Conservation (phyloP, 2,329 filamentous ascomycete species). For the Aspergillus niger region DNA sequence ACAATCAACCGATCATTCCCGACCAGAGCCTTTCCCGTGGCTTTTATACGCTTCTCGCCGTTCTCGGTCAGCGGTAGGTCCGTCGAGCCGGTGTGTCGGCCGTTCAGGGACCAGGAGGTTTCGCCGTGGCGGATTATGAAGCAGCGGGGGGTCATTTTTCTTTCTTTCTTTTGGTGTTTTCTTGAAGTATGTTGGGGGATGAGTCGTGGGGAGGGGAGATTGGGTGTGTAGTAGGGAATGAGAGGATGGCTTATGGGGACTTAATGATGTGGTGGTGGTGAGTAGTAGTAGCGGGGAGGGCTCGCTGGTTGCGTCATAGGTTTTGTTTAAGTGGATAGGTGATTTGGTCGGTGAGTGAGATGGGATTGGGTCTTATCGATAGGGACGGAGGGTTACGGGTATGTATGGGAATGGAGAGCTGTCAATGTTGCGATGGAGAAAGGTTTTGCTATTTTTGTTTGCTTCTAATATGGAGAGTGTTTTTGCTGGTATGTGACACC, state of each 20-base stretch:
- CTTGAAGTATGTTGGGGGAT: not conserved
- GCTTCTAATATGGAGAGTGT: too few relatives aligned
- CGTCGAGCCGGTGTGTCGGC: conserved; percentile 79
- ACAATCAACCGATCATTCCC: conserved; percentile 83
- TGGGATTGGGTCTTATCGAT: not conserved
- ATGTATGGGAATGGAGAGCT: not conserved
- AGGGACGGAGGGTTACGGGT: not conserved
- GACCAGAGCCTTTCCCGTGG: conserved; percentile 80
- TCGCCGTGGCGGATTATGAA: conserved; percentile 89
- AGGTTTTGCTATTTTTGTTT: too few relatives aligned
- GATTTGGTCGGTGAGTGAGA: not conserved
- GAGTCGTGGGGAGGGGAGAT: not conserved
- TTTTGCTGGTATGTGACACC: too few relatives aligned
- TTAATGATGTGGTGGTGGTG: not conserved
- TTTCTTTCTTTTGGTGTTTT: conserved; percentile 5
- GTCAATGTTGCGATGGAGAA: too few relatives aligned
- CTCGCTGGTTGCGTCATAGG: conserved; percentile 1
- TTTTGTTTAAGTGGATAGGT: not conserved
- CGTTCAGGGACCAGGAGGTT: conserved; percentile 91
- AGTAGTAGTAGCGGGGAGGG: not conserved
- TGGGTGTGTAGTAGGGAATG: not conserved
- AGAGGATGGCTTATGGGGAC: not conserved
- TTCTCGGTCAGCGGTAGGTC: conserved; percentile 82
- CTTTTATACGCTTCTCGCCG: conserved; percentile 73
- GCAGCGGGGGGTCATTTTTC: conserved; percentile 64